Conservation (phyloP, 768 basidiomycete genomes). For the Cystofilobasidium macerans region DNA sequence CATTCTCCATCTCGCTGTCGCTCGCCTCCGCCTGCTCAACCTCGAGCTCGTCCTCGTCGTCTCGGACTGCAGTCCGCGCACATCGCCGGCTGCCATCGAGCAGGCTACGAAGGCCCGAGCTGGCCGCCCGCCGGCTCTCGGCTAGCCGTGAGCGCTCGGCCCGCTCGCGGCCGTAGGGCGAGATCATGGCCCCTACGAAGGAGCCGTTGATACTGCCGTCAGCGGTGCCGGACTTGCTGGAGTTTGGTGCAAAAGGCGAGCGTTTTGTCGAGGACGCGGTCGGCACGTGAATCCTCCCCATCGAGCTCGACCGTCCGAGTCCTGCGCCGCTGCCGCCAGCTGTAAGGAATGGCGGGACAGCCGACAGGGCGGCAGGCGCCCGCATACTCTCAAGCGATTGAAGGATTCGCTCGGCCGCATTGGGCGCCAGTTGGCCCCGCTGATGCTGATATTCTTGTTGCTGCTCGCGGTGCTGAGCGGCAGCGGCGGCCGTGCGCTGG, state of each 20-base stretch:
- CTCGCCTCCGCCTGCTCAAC: background rate
- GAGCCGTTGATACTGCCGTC: background rate
- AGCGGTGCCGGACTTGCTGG: background rate
- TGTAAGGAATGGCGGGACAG: background rate
- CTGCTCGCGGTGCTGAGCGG: background rate
- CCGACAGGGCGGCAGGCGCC: background rate
- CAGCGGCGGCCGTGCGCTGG: background rate
- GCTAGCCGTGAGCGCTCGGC: background rate
- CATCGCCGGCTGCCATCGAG: background rate
- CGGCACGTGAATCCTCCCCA: constrained; percentile 2
- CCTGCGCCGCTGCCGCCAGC: background rate
- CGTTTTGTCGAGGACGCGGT: background rate
- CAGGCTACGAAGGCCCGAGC: background rate
- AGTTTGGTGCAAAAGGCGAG: background rate
- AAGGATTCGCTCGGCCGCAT: constrained; percentile 13
- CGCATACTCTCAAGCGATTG: constrained; percentile 1
- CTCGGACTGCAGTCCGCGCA: no score
- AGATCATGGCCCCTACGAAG: background rate
- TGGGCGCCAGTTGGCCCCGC: background rate
- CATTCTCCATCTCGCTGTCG: background rate
- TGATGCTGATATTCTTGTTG: background rate
- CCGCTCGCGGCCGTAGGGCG: constrained; percentile 3
- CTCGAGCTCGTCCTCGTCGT: background rate
- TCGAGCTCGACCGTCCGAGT: background rate
- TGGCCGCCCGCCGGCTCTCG: background rate